phyloP scores from a whole-genome alignment of 2,329 filamentous ascomycete genomes.

The Xylaria sp. region DNA sequence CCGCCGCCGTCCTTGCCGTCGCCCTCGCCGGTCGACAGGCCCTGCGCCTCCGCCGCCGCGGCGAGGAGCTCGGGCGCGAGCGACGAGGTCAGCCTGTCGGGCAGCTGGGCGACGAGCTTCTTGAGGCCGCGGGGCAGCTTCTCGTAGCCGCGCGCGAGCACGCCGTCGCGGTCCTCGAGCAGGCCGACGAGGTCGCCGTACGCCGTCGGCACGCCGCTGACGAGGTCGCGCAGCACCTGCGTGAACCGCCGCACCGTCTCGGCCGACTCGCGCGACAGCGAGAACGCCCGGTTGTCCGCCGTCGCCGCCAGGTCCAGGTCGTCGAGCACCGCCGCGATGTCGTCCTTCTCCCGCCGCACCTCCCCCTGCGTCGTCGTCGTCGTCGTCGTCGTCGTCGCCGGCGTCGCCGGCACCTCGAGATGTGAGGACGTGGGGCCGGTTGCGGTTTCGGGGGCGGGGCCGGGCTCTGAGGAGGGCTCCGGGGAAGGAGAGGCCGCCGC shows the following conservation, averaged over 20 bases:
- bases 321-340: slow-evolving; percentile 79
- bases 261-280: slow-evolving; percentile 80
- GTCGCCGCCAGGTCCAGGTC: slow-evolving; percentile 77
- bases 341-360: slow-evolving; percentile 60
- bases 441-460: slow-evolving; percentile 44
- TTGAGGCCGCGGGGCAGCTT: slow-evolving; percentile 78
- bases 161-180: slow-evolving; percentile 62
- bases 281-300: slow-evolving; percentile 83
- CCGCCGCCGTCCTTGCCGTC: slow-evolving; percentile 45
- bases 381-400: no score
- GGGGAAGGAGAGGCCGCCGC: slow-evolving; percentile 29
- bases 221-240: slow-evolving; percentile 85
- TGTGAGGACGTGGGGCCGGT: slow-evolving; percentile 27
- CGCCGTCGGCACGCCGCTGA: slow-evolving; percentile 90
- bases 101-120: slow-evolving; percentile 83
- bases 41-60: slow-evolving; percentile 74
- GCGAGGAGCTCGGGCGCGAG: slow-evolving; percentile 83
- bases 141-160: slow-evolving; percentile 62
- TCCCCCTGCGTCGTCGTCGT: no score
- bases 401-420: slow-evolving; percentile 31
- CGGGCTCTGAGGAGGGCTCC: slow-evolving; percentile 43
- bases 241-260: slow-evolving; percentile 84
- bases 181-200: slow-evolving; percentile 79
- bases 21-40: slow-evolving; percentile 55
- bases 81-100: slow-evolving; percentile 75